phyloP scores from a whole-genome alignment of 2,329 filamentous ascomycete genomes.

The Scleromitrula shiraiana region DNA sequence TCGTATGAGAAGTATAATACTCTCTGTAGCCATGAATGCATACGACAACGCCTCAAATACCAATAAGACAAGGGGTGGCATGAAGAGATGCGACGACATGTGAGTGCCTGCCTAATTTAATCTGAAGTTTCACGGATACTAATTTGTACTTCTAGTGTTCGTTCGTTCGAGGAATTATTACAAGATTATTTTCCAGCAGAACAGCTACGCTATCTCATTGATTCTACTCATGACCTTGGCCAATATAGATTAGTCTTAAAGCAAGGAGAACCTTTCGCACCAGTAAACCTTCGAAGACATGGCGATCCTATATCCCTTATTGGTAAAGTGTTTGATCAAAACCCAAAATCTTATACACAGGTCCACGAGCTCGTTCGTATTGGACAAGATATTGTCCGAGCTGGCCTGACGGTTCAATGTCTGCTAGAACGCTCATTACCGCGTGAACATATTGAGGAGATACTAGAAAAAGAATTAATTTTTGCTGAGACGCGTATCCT shows the following conservation, averaged over 20 bases:
- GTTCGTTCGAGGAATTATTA: slow-evolving; percentile 54
- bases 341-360: slow-evolving; percentile 63
- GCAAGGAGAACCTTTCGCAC: slow-evolving; percentile 72
- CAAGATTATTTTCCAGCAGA: slow-evolving; percentile 42
- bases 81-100: slow-evolving; percentile 73
- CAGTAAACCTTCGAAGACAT: slow-evolving; percentile 69
- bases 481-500: slow-evolving; percentile 59
- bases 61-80: slow-evolving; percentile 64
- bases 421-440: slow-evolving; percentile 6
- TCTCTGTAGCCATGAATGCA: slow-evolving; percentile 56
- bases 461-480: slow-evolving; percentile 27
- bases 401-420: slow-evolving; percentile 37
- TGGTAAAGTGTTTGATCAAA: slow-evolving; percentile 67
- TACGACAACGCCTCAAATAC: slow-evolving; percentile 81
- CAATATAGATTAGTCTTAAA: slow-evolving; percentile 72
- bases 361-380: slow-evolving; percentile 66
- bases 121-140: slow-evolving; percentile 30
- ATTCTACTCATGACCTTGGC: slow-evolving; percentile 66
- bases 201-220: slow-evolving; percentile 56
- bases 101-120: too few relatives aligned
- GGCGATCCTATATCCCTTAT: slow-evolving; percentile 67
- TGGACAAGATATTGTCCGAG: slow-evolving; percentile 56
- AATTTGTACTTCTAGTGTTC: slow-evolving; percentile 40
- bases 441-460: background rate
- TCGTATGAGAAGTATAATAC: slow-evolving; percentile 51